These are phyloP conservation scores for Stachybotrys chlorohalonatus DNA, from an alignment of 2,329 filamentous ascomycete genomes.

Conservation along the genomic window DNA sequence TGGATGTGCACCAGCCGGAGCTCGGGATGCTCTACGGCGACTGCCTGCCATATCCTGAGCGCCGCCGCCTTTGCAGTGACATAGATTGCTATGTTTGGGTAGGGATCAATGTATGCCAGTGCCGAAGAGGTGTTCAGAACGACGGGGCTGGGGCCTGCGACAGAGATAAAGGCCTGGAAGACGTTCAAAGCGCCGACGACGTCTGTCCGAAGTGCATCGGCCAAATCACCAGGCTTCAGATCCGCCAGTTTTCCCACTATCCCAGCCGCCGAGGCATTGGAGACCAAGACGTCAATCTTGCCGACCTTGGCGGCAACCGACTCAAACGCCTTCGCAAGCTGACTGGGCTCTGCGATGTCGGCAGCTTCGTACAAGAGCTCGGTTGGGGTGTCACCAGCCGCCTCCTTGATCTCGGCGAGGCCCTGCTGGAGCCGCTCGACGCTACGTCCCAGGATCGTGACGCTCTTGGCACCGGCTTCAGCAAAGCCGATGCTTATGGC, in stretches of 20 bases:
- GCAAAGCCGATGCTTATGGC: constrained; percentile 50
- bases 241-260: not conserved
- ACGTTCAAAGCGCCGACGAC: not conserved
- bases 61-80: not conserved
- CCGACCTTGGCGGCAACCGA: not conserved
- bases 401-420: not conserved
- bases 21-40: not conserved
- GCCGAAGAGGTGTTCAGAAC: not conserved
- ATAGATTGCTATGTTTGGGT: not conserved
- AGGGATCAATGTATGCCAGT: not conserved
- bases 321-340: not conserved
- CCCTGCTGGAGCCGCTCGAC: constrained; percentile 8
- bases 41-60: not conserved
- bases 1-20: not conserved
- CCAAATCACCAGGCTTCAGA: not conserved
- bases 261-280: not conserved
- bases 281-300: not conserved
- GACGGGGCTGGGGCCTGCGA: not conserved
- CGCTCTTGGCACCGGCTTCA: constrained; percentile 22
- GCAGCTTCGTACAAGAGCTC: not conserved
- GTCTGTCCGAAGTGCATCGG: not conserved
- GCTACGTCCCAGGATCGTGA: constrained; percentile 29
- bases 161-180: not conserved
- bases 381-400: not conserved
- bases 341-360: not conserved